Base-by-base conservation (phyloP, 164 flowering plant species). In the Sextonia rubra region DNA sequence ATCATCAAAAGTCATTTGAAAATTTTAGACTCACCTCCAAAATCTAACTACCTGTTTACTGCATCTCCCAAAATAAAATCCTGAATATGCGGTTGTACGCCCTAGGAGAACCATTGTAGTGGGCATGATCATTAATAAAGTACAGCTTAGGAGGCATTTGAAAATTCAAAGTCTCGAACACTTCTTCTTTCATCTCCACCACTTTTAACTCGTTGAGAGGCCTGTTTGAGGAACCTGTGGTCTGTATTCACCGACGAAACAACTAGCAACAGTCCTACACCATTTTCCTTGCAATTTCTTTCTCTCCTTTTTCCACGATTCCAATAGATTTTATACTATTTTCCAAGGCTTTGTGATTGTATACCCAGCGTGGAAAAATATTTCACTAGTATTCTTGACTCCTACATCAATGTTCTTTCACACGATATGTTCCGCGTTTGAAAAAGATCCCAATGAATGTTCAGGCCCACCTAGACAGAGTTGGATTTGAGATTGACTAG, bases 191-290 rank as follows among this genome's bases (percentile, higher is more conserved):
- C 72, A 70, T 70, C 26, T 56, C 47, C 1, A 58, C 64, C 47
- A 70, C 64, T 30, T 32, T 58, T n/a, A n/a, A 20, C 12, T 56
- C 37, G 47, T 70, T 14, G 64, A 47, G n/a, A 47, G 56, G 75
- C 30, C 75, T 63, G 56, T 22, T 20, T 11, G 47, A 47, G 3
- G 69, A 64, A 22, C 66, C 25, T 1, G 3, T 17, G n/a, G n/a
- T n/a, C 58, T 71, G 73, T n/a, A 56, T 44, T 37, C 73, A 71
- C 73, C 73, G 63, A 4, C 61, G 47, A 44, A 49, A 64, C 11
- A 65, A n/a, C n/a, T n/a, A n/a, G n/a, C n/a, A n/a, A n/a, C n/a
- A n/a, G n/a, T n/a, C 69, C 9, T 49, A 7, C 22, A 73, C 30
- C 70, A 73, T 52, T 64, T 64, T 73, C 29, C 48, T 65, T 24